phyloP scores from a whole-genome alignment of 2,329 filamentous ascomycete genomes.

The Aspergillus pseudoviridinutans region DNA sequence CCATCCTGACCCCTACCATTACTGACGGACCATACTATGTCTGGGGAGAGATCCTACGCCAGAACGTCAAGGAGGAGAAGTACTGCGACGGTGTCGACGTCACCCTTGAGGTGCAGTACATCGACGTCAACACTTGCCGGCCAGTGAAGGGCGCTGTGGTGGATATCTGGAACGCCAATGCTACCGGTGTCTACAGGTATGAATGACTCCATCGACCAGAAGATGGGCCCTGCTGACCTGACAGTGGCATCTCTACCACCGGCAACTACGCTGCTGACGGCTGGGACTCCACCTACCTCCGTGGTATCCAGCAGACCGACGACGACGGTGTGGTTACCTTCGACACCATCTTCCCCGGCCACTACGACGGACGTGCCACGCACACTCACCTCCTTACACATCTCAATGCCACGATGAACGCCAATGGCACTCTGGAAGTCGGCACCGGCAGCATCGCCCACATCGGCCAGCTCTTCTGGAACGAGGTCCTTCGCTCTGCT shows the following conservation, averaged over 20 bases:
- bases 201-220: slow-evolving; percentile 7
- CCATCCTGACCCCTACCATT: slow-evolving; percentile 41
- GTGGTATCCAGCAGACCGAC: slow-evolving; percentile 47
- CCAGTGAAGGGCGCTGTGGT: slow-evolving; percentile 37
- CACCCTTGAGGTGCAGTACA: slow-evolving; percentile 44
- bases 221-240: not conserved
- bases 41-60: slow-evolving; percentile 41
- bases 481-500: slow-evolving; percentile 42
- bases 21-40: slow-evolving; percentile 47
- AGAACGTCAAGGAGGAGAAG: slow-evolving; percentile 38
- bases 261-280: slow-evolving; percentile 28
- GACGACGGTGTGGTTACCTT: slow-evolving; percentile 48
- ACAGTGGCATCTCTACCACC: slow-evolving; percentile 23
- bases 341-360: slow-evolving; percentile 47
- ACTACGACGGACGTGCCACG: slow-evolving; percentile 44
- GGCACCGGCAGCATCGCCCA: slow-evolving; percentile 43
- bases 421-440: slow-evolving; percentile 43
- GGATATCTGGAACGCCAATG: slow-evolving; percentile 48
- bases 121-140: slow-evolving; percentile 45
- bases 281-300: slow-evolving; percentile 44
- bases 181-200: slow-evolving; percentile 44
- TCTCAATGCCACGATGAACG: slow-evolving; percentile 33
- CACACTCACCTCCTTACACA: slow-evolving; percentile 52
- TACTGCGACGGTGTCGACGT: slow-evolving; percentile 40
- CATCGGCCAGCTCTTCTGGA: slow-evolving; percentile 50